Evolutionary conservation across 1,284 basidiomycete genomes (phyloP), one percentile per base, ranked within the genome.

Genomic region (Rhodotorula sp.): DNA sequence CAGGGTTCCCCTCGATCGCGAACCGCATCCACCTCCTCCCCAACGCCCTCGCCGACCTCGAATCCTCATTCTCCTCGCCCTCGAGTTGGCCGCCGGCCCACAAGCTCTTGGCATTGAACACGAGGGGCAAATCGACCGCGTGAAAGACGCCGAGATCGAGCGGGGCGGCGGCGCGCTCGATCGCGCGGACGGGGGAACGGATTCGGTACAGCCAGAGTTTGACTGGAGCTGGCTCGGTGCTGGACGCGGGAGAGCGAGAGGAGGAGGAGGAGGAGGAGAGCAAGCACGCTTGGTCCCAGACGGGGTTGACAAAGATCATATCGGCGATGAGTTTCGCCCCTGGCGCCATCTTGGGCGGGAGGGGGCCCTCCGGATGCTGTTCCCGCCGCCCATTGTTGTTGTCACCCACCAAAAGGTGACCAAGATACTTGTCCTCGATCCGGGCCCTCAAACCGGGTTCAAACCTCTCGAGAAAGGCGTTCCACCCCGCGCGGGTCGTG

Each of bases 241-340:
- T 7, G 34, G 34, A 34, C 34, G 34, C 34, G 34, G 34, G 34
- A 34, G 34, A 34, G 34, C 34, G 34, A 34, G 34, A 34, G 34
- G 34, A 34, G 34, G 34, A 34, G 34, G 34, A 34, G 34, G 21
- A 8, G 20, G 58, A 58, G 18, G 34, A 20, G 18, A 71, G 51
- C 26, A 69, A 46, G 14, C 59, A 56, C 3, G 74, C 74, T 29
- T 69, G 68, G 20, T 74, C 65, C 56, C 56, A 71, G 2, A 70
- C 65, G 6, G 74, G 74, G 34, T 76, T 61, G 51, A 74, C 68
- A n/a, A 76, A 76, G 46, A 76, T 47, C 43, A 71, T 67, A 56
- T 73, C 74, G n/a, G 67, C 63, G 43, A 76, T 43, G 26, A 76
- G 46, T 7, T 57, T 51, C 7, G 63, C 48, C 4, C 64, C 72